Percentiles rank a stretch among this genome's conserved stretches.
These are phyloP conservation scores for Aureobasidium musti DNA, from an alignment of 2,329 filamentous ascomycete genomes.

Conservation along the genomic window DNA sequence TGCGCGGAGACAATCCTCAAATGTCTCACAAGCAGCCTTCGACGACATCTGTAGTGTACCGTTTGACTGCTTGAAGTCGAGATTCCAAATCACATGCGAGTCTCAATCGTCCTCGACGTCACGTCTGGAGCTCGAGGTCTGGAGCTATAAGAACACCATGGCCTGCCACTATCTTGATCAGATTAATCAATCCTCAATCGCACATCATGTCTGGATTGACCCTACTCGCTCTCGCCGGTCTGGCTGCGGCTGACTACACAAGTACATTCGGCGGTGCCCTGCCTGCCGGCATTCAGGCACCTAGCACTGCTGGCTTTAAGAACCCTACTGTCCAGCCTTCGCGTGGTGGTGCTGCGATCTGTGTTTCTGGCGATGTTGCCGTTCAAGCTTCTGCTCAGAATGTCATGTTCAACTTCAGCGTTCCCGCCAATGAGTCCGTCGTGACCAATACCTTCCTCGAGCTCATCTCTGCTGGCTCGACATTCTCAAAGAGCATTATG, in stretches of 20 bases:
- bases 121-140: neutral
- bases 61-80: neutral
- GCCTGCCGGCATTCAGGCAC: slow-evolving; percentile 27
- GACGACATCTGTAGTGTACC: slow-evolving; percentile 17
- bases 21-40: neutral
- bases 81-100: slow-evolving; percentile 7
- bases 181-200: neutral
- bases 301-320: slow-evolving; percentile 31
- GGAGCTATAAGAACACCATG: slow-evolving; percentile 1
- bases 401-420: slow-evolving; percentile 36
- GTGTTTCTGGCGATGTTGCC: slow-evolving; percentile 37
- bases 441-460: slow-evolving; percentile 37
- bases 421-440: slow-evolving; percentile 37
- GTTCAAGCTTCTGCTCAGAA: slow-evolving; percentile 37
- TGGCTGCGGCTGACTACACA: slow-evolving; percentile 15
- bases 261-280: slow-evolving; percentile 17
- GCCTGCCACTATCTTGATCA: neutral
- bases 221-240: slow-evolving; percentile 22
- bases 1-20: neutral
- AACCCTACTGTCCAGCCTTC: slow-evolving; percentile 32
- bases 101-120: neutral
- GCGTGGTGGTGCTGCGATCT: slow-evolving; percentile 38
- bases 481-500: slow-evolving; percentile 31
- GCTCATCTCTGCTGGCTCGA: slow-evolving; percentile 30
- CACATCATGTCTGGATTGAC: slow-evolving; percentile 9